Percentiles rank a stretch among this genome's conserved stretches.
Conservation (phyloP, 345 rosid species). For the Eucalyptus caleyi region DNA sequence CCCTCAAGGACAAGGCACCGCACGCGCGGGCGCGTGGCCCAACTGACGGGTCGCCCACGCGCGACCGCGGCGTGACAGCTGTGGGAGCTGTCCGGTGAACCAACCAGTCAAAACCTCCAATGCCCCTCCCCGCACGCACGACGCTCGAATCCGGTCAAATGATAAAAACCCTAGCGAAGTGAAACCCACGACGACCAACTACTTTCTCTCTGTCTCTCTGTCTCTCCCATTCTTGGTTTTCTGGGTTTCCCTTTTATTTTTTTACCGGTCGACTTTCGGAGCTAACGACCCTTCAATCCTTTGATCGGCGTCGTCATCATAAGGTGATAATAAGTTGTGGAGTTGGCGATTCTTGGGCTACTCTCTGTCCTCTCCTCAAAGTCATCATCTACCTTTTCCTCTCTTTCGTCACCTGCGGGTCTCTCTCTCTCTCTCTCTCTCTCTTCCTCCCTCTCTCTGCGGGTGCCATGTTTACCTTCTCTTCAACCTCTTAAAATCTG, state of each 20-base stretch:
- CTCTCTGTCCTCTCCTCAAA: slow-evolving; percentile 14
- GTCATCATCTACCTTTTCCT: slow-evolving; percentile 16
- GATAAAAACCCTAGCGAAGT: neutral
- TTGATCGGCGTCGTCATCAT: neutral
- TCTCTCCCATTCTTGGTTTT: neutral
- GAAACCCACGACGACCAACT: neutral
- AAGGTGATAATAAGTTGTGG: neutral
- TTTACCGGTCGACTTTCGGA: neutral
- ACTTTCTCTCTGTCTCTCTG: neutral
- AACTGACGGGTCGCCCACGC: neutral
- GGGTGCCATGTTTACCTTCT: neutral
- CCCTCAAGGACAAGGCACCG: neutral
- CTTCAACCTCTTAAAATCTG: neutral
- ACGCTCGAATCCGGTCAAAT: neutral
- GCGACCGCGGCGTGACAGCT: neutral
- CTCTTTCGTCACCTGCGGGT: slow-evolving; percentile 9
- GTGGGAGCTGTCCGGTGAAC: slow-evolving; percentile 58
- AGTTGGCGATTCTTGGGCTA: slow-evolving; percentile 2
- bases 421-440: neutral
- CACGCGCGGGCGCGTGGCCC: neutral
- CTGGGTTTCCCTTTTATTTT: neutral
- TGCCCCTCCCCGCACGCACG: neutral
- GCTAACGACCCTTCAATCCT: slow-evolving; percentile 36
- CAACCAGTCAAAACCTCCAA: slow-evolving; percentile 68
- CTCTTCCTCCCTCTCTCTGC: neutral